phyloP scores from a whole-genome alignment of 129 eudicot genomes.

The Flaveria ramosissima region DNA sequence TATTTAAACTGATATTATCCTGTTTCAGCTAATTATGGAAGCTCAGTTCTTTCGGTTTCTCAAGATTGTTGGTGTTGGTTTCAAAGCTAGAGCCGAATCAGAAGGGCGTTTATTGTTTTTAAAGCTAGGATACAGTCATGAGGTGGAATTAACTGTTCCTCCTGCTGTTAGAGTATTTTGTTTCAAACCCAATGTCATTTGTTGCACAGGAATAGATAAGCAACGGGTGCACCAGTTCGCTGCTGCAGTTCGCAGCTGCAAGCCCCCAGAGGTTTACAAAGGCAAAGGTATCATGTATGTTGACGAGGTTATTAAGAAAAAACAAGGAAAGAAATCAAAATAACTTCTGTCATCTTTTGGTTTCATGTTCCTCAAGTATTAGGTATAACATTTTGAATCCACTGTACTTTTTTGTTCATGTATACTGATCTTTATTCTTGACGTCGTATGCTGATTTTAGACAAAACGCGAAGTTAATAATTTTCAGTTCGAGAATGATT shows the following conservation, averaged over 20 bases:
- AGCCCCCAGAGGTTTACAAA: conserved; percentile 48
- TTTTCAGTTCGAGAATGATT: too few relatives aligned
- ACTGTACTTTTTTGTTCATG: not conserved
- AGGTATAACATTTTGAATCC: not conserved
- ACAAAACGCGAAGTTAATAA: not conserved
- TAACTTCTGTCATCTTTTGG: conserved; percentile 6
- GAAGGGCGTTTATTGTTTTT: conserved; percentile 46
- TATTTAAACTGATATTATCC: not conserved
- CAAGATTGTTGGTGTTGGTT: conserved; percentile 51
- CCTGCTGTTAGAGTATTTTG: conserved; percentile 46
- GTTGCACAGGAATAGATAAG: conserved; percentile 49
- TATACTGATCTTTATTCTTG: not conserved
- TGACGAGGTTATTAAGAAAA: conserved; percentile 47
- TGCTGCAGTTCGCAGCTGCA: conserved; percentile 46
- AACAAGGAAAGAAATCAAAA: conserved; percentile 46
- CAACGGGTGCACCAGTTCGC: conserved; percentile 52
- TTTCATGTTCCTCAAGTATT: not conserved
- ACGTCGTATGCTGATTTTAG: not conserved
- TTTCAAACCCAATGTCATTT: conserved; percentile 45
- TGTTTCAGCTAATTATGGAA: conserved; percentile 31
- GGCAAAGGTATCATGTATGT: conserved; percentile 53
- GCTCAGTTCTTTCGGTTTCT: conserved; percentile 49
- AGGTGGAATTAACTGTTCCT: conserved; percentile 45
- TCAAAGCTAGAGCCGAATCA: conserved; percentile 50
- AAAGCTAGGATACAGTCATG: conserved; percentile 47